Conservation (phyloP, 2,329 filamentous ascomycete species). For the Dothiorella sarmentorum region DNA sequence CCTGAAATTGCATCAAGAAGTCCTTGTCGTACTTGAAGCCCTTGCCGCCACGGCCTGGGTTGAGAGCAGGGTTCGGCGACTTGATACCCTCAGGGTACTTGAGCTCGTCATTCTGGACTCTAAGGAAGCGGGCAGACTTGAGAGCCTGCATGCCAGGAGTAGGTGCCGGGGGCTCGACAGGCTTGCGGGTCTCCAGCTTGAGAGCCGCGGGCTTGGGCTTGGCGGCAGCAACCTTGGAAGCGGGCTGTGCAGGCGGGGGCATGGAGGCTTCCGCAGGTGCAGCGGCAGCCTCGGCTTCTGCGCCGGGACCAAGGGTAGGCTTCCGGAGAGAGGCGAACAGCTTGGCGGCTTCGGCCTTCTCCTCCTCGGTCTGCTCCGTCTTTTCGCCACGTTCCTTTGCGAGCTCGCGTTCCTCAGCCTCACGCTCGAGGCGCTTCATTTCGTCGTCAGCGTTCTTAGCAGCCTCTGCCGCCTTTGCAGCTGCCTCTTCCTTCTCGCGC, state of each 20-base stretch:
- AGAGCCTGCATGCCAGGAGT: constrained; percentile 91
- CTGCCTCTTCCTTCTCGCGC: constrained; percentile 56
- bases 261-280: constrained; percentile 42
- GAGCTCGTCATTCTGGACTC: constrained; percentile 67
- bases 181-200: constrained; percentile 82
- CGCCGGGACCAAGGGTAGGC: constrained; percentile 47
- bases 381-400: constrained; percentile 36
- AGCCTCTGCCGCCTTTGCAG: constrained; percentile 37
- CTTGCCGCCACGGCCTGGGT: constrained; percentile 69
- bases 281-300: constrained; percentile 36
- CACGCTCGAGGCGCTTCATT: constrained; percentile 47
- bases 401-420: constrained; percentile 48
- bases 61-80: constrained; percentile 89
- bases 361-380: constrained; percentile 37
- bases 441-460: constrained; percentile 50
- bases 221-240: constrained; percentile 47
- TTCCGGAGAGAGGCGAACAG: constrained; percentile 50
- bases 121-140: constrained; percentile 84
- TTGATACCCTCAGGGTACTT: constrained; percentile 80
- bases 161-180: constrained; percentile 85
- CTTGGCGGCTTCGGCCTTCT: constrained; percentile 40
- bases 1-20: constrained; percentile 94
- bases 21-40: constrained; percentile 92
- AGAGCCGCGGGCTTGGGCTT: constrained; percentile 84
- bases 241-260: constrained; percentile 50